Evolutionary conservation across 345 rosid species (phyloP).

Genomic region (Gossypium mustelinum): DNA sequence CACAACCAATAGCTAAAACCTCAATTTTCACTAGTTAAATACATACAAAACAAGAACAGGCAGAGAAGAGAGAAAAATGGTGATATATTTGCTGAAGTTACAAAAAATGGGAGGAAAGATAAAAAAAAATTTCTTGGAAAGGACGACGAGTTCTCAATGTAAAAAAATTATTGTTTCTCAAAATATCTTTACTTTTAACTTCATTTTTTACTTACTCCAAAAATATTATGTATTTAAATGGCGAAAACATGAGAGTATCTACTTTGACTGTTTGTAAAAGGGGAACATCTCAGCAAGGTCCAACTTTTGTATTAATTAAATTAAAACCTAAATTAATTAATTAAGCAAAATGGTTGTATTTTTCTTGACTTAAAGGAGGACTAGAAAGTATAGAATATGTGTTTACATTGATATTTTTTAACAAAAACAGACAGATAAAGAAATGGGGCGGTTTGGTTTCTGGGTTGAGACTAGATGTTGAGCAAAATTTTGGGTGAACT

Average conservation of each 20-base stretch:
- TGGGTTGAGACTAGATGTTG: not conserved
- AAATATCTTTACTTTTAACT: not conserved
- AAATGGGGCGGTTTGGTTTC: not conserved
- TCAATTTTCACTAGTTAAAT: not conserved
- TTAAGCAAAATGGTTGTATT: not conserved
- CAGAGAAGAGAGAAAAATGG: too few relatives aligned
- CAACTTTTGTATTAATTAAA: not conserved
- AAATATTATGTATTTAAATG: not conserved
- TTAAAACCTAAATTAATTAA: not conserved
- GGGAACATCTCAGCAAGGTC: not conserved
- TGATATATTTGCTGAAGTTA: too few relatives aligned
- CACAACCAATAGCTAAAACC: too few relatives aligned
- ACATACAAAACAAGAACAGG: too few relatives aligned
- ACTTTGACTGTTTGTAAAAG: not conserved
- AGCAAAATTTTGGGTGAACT: not conserved
- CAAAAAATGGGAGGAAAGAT: not conserved
- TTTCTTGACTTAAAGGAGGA: not conserved
- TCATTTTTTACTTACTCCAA: not conserved
- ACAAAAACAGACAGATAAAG: not conserved
- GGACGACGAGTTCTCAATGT: too few relatives aligned
- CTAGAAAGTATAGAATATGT: slow-evolving; percentile 17
- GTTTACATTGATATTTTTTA: not conserved
- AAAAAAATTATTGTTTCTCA: not conserved
- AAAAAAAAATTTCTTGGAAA: too few relatives aligned
- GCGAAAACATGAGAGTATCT: not conserved